Base-by-base conservation (phyloP, 1,139 yeast genomes). In the Barnettozyma hawaiiensis region DNA sequence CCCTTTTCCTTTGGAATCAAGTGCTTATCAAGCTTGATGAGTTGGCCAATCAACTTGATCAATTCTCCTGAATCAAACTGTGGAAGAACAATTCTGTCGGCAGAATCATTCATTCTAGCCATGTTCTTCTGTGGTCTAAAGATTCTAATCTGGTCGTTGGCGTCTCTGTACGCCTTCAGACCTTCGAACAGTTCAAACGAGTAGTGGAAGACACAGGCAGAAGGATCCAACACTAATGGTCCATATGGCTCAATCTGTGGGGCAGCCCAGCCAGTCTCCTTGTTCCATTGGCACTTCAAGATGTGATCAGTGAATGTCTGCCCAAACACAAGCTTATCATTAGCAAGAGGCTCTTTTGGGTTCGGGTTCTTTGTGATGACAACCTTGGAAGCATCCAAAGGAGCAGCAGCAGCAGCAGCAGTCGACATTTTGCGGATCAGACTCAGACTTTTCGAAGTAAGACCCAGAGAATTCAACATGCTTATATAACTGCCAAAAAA, bases 181-280 rank as follows among this genome's bases (percentile, higher is more conserved):
- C 98, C 98, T 71, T 92, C 98, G 57, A 92, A 92, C 52, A 92
- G 76, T 65, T 89, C 96, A 61, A 92, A 92, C 2, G 96, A 92
- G 59, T 92, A 92, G 68, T 92, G 98, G 66, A 92, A 79, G 28
- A 90, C 97, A 59, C 81, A 76, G 11, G 94, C 67, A 12, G 97
- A 81, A 29, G 98, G 98, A 58, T 89, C 96, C 45, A 92, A 66
- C 16, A 70, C 57, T 46, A 92, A 67, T 40, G 78, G 76, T 45
- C 81, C 92, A 66, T 86, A 89, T 26, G 97, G 97, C 55, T 76
- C 76, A 62, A 92, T 90, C 58, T 76, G 76, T 35, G 98, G 97
- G 22, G 75, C 66, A 12, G 70, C 83, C 98, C 98, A 92, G 37
- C 98, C 98, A 1, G 66, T 60, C 47, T 71, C 73, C 20, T 70